phyloP scores from a whole-genome alignment of 495 filamentous ascomycete species.

The Aspergillus mulundensis region DNA sequence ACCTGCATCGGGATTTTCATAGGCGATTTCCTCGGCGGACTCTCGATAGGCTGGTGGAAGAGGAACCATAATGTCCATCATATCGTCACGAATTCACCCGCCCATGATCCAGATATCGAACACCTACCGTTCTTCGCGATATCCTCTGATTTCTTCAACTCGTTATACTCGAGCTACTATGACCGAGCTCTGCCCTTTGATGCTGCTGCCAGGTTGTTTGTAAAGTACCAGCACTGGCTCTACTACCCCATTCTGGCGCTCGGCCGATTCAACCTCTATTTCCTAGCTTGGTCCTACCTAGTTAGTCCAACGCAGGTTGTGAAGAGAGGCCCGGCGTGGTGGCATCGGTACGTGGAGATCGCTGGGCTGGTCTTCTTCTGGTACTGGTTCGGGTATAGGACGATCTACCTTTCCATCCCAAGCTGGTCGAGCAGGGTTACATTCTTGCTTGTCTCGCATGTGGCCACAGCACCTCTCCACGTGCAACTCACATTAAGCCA shows the following conservation, averaged over 20 bases:
- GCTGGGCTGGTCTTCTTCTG: slow-evolving; percentile 86
- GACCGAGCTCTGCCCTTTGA: slow-evolving; percentile 83
- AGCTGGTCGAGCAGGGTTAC: slow-evolving; percentile 60
- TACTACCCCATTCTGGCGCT: slow-evolving; percentile 83
- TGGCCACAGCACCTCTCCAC: slow-evolving; percentile 84
- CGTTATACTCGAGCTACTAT: slow-evolving; percentile 81
- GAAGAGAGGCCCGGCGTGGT: slow-evolving; percentile 65
- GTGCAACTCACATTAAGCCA: slow-evolving; percentile 95
- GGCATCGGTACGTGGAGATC: slow-evolving; percentile 87
- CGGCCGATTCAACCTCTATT: slow-evolving; percentile 87
- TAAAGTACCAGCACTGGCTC: slow-evolving; percentile 73
- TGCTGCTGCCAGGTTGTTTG: slow-evolving; percentile 60
- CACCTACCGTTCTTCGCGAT: slow-evolving; percentile 95
- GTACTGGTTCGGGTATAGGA: slow-evolving; percentile 86
- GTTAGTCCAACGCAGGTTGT: slow-evolving; percentile 68
- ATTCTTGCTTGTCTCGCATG: slow-evolving; percentile 81
- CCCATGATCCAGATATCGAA: slow-evolving; percentile 97
- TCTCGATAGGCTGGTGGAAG: slow-evolving; percentile 97
- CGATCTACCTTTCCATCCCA: slow-evolving; percentile 76
- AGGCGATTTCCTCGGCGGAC: slow-evolving; percentile 82
- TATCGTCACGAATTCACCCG: slow-evolving; percentile 92
- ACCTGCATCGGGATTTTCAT: slow-evolving; percentile 84
- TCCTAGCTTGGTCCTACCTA: slow-evolving; percentile 76
- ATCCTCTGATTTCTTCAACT: slow-evolving; percentile 79
- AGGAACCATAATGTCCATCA: slow-evolving; percentile 96